Conservation (phyloP, 805 yeast species). For the Candida maris region DNA sequence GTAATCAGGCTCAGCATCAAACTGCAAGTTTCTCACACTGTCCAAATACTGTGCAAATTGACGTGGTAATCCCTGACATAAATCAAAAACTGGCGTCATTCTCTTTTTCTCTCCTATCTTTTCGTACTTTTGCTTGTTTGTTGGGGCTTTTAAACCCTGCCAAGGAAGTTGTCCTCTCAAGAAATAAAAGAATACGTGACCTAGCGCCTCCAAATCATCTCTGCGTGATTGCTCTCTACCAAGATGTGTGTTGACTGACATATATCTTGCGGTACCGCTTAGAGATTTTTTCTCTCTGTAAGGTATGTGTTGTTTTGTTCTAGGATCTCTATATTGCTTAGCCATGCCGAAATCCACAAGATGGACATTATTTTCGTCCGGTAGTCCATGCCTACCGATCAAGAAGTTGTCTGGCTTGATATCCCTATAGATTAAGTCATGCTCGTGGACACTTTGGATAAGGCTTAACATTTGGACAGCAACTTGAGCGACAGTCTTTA, state of each 20-base stretch:
- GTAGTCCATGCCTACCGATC: slow-evolving; percentile 83
- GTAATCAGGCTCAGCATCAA: slow-evolving; percentile 94
- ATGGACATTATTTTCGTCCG: slow-evolving; percentile 81
- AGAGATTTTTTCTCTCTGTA: slow-evolving; percentile 93
- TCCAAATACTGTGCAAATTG: slow-evolving; percentile 92
- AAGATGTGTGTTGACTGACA: slow-evolving; percentile 95
- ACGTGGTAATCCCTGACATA: slow-evolving; percentile 85
- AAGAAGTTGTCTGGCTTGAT: slow-evolving; percentile 97
- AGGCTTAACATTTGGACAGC: slow-evolving; percentile 92
- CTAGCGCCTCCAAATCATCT: slow-evolving; percentile 94
- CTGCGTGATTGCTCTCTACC: slow-evolving; percentile 97
- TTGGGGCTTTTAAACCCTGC: slow-evolving; percentile 98
- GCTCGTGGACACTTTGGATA: slow-evolving; percentile 82
- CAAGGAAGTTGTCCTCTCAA: slow-evolving; percentile 93
- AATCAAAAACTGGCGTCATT: slow-evolving; percentile 78
- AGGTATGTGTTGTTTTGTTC: slow-evolving; percentile 92
- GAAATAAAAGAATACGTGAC: slow-evolving; percentile 95
- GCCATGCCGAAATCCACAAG: slow-evolving; percentile 99
- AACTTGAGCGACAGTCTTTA: slow-evolving; percentile 88
- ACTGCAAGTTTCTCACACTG: slow-evolving; percentile 81
- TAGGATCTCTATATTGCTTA: slow-evolving; percentile 94
- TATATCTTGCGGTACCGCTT: slow-evolving; percentile 97
- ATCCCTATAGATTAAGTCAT: slow-evolving; percentile 90
- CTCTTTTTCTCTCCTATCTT: slow-evolving; percentile 96
- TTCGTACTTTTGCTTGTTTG: slow-evolving; percentile 95